Percentiles rank a stretch among this genome's conserved stretches.
phyloP scores from a whole-genome alignment of 495 filamentous ascomycete genomes.

The Copromyces sp. region DNA sequence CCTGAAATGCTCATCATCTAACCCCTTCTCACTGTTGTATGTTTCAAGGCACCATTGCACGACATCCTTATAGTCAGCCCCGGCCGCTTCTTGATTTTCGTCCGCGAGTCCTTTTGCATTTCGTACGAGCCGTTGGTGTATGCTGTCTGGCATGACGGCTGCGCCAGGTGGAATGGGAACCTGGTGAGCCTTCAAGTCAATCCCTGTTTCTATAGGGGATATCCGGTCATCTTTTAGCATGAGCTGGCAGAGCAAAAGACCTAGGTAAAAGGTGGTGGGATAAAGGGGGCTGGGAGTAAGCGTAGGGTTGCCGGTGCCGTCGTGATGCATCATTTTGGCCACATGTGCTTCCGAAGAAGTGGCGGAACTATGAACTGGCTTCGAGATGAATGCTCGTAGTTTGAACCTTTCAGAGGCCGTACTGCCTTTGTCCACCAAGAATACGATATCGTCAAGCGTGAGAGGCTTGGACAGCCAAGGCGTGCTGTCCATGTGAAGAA shows the following conservation, averaged over 20 bases:
- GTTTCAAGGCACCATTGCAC: conserved; percentile 7
- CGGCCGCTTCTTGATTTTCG: background rate
- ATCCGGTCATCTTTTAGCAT: background rate
- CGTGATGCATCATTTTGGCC: background rate
- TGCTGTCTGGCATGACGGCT: background rate
- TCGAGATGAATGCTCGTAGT: background rate
- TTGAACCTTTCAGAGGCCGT: background rate
- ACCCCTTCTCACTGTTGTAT: background rate
- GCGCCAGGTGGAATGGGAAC: background rate
- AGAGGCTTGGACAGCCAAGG: conserved; percentile 5
- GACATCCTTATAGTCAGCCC: background rate
- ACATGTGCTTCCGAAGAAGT: background rate
- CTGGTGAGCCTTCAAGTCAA: conserved; percentile 1
- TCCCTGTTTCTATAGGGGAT: background rate
- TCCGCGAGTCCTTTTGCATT: background rate
- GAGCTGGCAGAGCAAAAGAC: conserved; percentile 1
- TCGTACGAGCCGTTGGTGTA: background rate
- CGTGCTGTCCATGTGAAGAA: conserved; percentile 7
- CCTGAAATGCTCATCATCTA: conserved; percentile 8
- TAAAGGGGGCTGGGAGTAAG: background rate
- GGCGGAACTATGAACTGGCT: background rate
- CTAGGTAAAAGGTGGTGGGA: conserved; percentile 2
- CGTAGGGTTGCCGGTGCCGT: background rate
- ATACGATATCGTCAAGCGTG: conserved; percentile 8
- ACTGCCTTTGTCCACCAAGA: background rate